Evolutionary conservation across 2,329 filamentous ascomycete genomes (phyloP).

Genomic region (Penicillium polonicum): DNA sequence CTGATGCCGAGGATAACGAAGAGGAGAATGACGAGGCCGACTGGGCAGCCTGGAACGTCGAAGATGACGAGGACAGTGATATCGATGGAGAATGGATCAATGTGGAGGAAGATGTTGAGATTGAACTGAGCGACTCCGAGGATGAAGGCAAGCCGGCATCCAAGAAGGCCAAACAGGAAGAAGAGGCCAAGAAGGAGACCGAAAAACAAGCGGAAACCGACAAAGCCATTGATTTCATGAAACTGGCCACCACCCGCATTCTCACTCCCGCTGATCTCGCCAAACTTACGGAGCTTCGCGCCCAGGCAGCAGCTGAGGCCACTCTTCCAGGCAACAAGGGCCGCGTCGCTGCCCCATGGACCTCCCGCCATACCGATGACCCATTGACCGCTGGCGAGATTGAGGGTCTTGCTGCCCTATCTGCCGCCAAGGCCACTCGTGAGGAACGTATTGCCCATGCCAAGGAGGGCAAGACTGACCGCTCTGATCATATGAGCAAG

Average conservation of each 20-base stretch:
- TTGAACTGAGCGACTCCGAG: conserved; percentile 69
- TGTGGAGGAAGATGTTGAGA: conserved; percentile 78
- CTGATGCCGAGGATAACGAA: conserved; percentile 60
- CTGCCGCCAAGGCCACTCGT: conserved; percentile 74
- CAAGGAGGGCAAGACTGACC: conserved; percentile 74
- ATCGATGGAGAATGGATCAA: conserved; percentile 92
- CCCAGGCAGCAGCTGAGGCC: conserved; percentile 69
- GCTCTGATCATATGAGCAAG: conserved; percentile 79
- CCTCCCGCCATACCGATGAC: conserved; percentile 74
- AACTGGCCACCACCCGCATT: conserved; percentile 87
- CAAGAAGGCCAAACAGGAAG: conserved; percentile 63
- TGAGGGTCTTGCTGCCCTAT: conserved; percentile 75
- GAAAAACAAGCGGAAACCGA: conserved; percentile 40
- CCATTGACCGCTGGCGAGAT: conserved; percentile 88
- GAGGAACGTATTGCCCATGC: conserved; percentile 85
- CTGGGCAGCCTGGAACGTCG: conserved; percentile 61
- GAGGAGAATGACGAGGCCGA: conserved; percentile 61
- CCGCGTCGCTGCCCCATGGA: conserved; percentile 49
- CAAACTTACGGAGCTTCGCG: conserved; percentile 85
- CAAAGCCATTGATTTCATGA: conserved; percentile 42
- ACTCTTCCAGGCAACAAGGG: conserved; percentile 48
- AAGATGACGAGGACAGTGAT: conserved; percentile 58
- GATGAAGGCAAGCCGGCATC: conserved; percentile 61
- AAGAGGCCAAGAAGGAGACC: conserved; percentile 31
- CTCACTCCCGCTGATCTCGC: conserved; percentile 94